A percentile compares a stretch with the other conserved stretches of the same genome.
Conservation (phyloP, 176 grass and related monocot species). For the Tillandsia fasciculata region DNA sequence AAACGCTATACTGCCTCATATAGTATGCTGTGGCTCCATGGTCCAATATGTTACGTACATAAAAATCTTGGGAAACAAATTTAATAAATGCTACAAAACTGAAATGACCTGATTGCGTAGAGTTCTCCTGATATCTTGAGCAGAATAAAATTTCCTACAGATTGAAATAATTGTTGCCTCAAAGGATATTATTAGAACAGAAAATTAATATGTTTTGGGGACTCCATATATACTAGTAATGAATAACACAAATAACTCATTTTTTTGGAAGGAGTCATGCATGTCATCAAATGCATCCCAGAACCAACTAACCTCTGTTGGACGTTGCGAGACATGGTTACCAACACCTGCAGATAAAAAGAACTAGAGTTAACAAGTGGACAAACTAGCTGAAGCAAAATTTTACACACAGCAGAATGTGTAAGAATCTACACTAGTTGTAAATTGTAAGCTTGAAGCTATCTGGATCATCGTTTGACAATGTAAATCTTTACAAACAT, state of each 20-base stretch:
- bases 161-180: constrained; percentile 15
- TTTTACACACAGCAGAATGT: not conserved
- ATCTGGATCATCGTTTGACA: not conserved
- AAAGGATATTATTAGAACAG: constrained; percentile 9
- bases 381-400: not conserved
- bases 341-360: constrained; percentile 34
- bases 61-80: not conserved
- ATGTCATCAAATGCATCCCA: not conserved
- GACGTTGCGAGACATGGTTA: constrained; percentile 27
- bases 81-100: not conserved
- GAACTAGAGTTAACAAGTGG: not conserved
- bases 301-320: constrained; percentile 35
- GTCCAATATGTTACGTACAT: not conserved
- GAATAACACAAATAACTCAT: not conserved
- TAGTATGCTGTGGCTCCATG: not conserved
- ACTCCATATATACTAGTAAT: not conserved
- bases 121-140: constrained; percentile 33
- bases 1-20: not conserved
- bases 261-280: not conserved
- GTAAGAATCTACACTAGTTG: not conserved
- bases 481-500: not conserved
- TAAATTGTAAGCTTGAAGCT: not conserved
- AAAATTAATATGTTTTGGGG: not conserved
- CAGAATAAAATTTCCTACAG: constrained; percentile 42
- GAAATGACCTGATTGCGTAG: constrained; percentile 37